Evolutionary conservation across 2,329 filamentous ascomycete species (phyloP), one percentile per base, ranked within the genome.

Genomic region (Dryadomyces quercus-mongolicae): DNA sequence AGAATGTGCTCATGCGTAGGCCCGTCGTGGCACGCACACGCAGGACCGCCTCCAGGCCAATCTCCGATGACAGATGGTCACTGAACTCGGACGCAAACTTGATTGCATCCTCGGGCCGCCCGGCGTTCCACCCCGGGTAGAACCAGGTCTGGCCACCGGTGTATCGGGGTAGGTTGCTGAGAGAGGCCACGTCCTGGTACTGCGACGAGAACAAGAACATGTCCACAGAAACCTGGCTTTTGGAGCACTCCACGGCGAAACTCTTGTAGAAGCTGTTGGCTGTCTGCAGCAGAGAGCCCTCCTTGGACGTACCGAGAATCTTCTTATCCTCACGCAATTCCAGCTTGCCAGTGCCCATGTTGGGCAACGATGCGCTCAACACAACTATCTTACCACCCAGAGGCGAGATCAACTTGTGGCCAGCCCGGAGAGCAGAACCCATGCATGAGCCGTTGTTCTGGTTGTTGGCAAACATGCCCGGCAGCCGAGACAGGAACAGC

Each of bases 61-160:
- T 96, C 69, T 98, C 93, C 0, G 91, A 84, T 10, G 91, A 96
- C n/a, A 98, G 74, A 65, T 93, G 95, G 66, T 97, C 92, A 64
- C 90, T 95, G 66, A 98, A 95, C 67, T 98, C 93, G 16, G 87
- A 86, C 3, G 92, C 93, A 66, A 97, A 97, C 70, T 97, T 98
- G 71, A 97, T 91, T 15, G 93, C 93, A 67, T 98, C 93, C 66
- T 98, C 93, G 22, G 84, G 85, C 58, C 93, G 81, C 31, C 89
- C 91, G 18, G 92, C 93, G 63, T 95, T 95, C 91, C 93, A 98
- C 22, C 88, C 92, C 15, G 93, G 93, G 66, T 98, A 98, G 74
- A 96, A 97, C 76, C 92, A 97, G 1, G 93, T 98, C 67, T 97
- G 93, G 21, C 93, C 93, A 68, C 92, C 93, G 22, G 93, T 97